A percentile compares a stretch with the other conserved stretches of the same genome.
Conservation (phyloP, 768 basidiomycete species). For the Serendipita sp. region DNA sequence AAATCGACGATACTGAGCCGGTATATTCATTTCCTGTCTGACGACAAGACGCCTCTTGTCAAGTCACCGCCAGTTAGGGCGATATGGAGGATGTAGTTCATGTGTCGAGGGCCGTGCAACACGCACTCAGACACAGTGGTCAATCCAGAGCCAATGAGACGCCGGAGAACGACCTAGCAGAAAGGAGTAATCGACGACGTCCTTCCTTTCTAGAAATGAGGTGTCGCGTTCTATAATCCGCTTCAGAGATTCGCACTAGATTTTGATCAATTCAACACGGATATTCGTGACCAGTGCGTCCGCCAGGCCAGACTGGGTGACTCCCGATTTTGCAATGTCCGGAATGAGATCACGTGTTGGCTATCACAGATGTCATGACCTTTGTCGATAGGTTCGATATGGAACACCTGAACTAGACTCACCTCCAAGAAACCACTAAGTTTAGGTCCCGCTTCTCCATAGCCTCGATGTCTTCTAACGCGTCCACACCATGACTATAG, state of each 20-base stretch:
- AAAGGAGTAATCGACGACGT: neutral
- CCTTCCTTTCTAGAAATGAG: neutral
- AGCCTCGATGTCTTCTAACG: neutral
- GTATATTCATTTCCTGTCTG: neutral
- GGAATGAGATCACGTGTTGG: no score
- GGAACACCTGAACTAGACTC: neutral
- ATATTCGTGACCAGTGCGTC: neutral
- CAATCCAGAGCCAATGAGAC: neutral
- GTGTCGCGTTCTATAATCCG: neutral
- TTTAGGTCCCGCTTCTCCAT: neutral
- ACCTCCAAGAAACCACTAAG: constrained; percentile 2
- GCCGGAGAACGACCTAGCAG: neutral
- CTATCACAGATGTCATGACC: no score
- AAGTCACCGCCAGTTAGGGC: neutral
- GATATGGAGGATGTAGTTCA: no score
- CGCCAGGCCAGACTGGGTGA: neutral
- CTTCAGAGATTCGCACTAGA: neutral
- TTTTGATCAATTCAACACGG: neutral
- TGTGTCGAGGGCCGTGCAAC: no score
- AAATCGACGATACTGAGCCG: no score
- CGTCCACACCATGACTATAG: neutral
- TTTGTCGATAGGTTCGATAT: neutral
- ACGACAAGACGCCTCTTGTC: neutral
- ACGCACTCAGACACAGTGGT: no score
- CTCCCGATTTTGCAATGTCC: neutral